A percentile compares a stretch with the other conserved stretches of the same genome.
phyloP scores from a whole-genome alignment of 352 stramenopile species.

The Hyaloperonospora brassicae region DNA sequence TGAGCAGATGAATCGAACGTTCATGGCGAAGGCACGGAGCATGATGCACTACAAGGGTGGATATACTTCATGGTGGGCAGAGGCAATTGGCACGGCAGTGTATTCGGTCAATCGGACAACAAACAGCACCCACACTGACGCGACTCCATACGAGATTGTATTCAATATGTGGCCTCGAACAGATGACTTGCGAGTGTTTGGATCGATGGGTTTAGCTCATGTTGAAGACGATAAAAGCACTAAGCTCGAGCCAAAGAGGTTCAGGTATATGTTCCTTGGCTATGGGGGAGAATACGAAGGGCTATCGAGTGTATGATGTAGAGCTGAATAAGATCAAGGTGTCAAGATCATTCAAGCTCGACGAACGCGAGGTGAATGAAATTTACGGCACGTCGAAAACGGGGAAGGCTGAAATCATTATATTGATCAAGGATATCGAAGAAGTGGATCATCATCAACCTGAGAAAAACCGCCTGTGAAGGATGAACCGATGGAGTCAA shows the following conservation, averaged over 20 bases:
- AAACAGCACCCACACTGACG: background rate
- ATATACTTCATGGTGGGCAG: slow-evolving; percentile 19
- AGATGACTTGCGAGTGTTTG: slow-evolving; percentile 23
- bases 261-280: background rate
- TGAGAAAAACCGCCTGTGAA: background rate
- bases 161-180: slow-evolving; percentile 13
- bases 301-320: slow-evolving; percentile 15
- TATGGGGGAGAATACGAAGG: background rate
- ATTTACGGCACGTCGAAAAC: slow-evolving; percentile 8
- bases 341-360: slow-evolving; percentile 11
- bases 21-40: slow-evolving; percentile 16
- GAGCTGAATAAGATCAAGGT: slow-evolving; percentile 12
- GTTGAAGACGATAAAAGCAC: slow-evolving; percentile 5
- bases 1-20: no score
- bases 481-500: background rate
- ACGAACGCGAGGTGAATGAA: slow-evolving; percentile 9
- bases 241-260: background rate
- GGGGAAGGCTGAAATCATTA: background rate
- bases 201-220: slow-evolving; percentile 20
- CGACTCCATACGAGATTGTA: slow-evolving; percentile 18
- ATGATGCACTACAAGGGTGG: slow-evolving; percentile 26
- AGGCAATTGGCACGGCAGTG: slow-evolving; percentile 18
- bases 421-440: background rate
- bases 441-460: background rate
- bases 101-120: slow-evolving; percentile 2